Evolutionary conservation across 140 eudicot species (phyloP).

Genomic region (Senecio squalidus): DNA sequence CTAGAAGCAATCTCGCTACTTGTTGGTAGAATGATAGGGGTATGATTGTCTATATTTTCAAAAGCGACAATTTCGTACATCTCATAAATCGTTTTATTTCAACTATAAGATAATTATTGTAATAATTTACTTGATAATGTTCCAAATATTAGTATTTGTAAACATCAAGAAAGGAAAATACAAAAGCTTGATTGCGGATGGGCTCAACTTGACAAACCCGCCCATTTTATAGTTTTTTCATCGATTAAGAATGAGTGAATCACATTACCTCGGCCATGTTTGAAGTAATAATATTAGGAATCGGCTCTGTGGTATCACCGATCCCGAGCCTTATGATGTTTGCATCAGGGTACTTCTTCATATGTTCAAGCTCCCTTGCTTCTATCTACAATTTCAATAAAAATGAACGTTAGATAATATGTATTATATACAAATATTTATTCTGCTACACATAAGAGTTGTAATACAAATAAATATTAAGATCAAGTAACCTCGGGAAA

Average conservation of each 20-base stretch:
- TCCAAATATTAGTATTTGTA: no score
- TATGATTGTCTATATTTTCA: no score
- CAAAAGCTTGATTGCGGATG: no score
- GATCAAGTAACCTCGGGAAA: conserved; percentile 61
- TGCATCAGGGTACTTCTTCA: conserved; percentile 70
- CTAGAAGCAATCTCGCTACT: no score
- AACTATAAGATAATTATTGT: no score
- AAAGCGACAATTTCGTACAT: no score
- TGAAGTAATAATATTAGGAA: conserved; percentile 65
- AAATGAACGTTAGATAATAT: conserved; percentile 1
- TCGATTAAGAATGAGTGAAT: neutral
- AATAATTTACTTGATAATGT: no score
- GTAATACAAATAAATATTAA: conserved; percentile 2
- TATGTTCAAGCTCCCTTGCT: conserved; percentile 55
- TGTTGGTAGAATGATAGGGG: no score
- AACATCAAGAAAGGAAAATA: no score
- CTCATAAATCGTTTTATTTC: no score
- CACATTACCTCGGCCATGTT: conserved; percentile 71
- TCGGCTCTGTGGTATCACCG: conserved; percentile 89
- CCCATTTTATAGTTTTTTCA: no score
- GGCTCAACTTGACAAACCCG: no score
- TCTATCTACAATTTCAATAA: conserved; percentile 46
- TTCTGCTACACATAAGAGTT: neutral
- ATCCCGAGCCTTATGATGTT: conserved; percentile 84
- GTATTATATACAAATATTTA: neutral